These are phyloP conservation scores for Cutaneotrichosporon cyanovorans DNA, from an alignment of 1,284 basidiomycete genomes.

Conservation along the genomic window DNA sequence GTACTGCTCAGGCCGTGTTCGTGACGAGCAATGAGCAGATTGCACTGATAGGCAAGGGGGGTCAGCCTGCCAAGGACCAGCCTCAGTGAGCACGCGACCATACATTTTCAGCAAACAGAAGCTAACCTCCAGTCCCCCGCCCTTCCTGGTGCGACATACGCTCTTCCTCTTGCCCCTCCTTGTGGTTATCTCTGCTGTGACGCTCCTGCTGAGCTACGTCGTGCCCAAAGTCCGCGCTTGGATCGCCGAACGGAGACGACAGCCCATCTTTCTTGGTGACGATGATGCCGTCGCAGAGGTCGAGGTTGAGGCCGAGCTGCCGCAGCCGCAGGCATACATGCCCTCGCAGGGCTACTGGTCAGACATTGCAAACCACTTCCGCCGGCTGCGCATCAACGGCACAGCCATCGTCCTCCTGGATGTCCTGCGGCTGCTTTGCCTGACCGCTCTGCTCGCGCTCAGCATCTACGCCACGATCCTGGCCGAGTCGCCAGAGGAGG, in stretches of 20 bases:
- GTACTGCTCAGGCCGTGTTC: neutral
- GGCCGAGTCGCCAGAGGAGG: slow-evolving; percentile 32
- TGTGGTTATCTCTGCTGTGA: slow-evolving; percentile 26
- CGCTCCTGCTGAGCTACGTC: slow-evolving; percentile 27
- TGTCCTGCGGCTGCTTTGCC: slow-evolving; percentile 30
- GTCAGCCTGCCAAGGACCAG: neutral
- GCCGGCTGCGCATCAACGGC: slow-evolving; percentile 34
- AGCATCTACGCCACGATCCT: slow-evolving; percentile 41
- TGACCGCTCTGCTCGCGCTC: slow-evolving; percentile 37
- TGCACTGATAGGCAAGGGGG: neutral
- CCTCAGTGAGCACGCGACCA: slow-evolving; percentile 5
- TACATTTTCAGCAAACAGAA: neutral
- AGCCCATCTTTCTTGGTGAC: slow-evolving; percentile 25
- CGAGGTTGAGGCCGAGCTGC: slow-evolving; percentile 19
- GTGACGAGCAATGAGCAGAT: neutral
- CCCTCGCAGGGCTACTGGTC: slow-evolving; percentile 38
- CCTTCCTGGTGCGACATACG: slow-evolving; percentile 30
- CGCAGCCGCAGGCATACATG: slow-evolving; percentile 22
- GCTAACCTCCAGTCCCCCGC: slow-evolving; percentile 26
- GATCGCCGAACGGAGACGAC: slow-evolving; percentile 9
- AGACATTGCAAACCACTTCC: slow-evolving; percentile 37
- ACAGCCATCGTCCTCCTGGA: slow-evolving; percentile 38
- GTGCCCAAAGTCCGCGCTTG: slow-evolving; percentile 8
- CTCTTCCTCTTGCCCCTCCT: slow-evolving; percentile 41
- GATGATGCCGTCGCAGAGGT: slow-evolving; percentile 17